Percentiles rank a stretch among this genome's conserved stretches.
Evolutionary conservation across 345 rosid species (phyloP).

Genomic region (Viola odorata): DNA sequence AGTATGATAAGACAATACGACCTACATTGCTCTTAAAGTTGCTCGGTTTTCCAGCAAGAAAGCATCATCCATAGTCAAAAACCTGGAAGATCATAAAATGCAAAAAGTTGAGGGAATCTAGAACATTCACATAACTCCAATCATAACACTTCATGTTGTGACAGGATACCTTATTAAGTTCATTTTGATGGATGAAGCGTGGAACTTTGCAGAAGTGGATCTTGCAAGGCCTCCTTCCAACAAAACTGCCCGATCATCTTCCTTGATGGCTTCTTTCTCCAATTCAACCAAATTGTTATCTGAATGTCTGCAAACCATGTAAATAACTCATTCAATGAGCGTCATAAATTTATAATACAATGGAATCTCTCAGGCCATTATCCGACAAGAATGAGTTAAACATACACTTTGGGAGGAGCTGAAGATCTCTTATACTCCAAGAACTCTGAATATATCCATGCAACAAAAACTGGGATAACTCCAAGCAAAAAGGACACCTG

Average conservation of each 20-base stretch:
- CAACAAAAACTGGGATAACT: constrained; percentile 64
- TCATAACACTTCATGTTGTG: constrained; percentile 2
- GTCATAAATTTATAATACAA: constrained; percentile 2
- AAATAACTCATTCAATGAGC: constrained; percentile 14
- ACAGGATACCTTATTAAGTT: constrained; percentile 61
- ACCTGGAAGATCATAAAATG: constrained; percentile 39
- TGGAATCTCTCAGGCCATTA: not conserved
- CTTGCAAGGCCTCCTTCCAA: constrained; percentile 86
- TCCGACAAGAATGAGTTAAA: constrained; percentile 6
- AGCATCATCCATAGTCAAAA: constrained; percentile 82
- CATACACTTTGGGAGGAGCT: constrained; percentile 74
- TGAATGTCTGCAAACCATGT: constrained; percentile 61
- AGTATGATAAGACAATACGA: constrained; percentile 5
- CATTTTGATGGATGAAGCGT: constrained; percentile 54
- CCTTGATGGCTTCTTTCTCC: constrained; percentile 56
- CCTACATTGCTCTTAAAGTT: constrained; percentile 85
- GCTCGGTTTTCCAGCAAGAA: constrained; percentile 88
- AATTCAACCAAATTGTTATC: constrained; percentile 77
- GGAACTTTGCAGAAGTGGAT: constrained; percentile 65
- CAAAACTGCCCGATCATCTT: constrained; percentile 77
- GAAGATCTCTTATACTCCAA: constrained; percentile 59
- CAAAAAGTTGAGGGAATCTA: constrained; percentile 15
- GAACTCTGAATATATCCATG: constrained; percentile 89
- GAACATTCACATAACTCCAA: constrained; percentile 6
- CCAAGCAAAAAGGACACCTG: constrained; percentile 94